phyloP scores from a whole-genome alignment of 108 stramenopile species.

The Skeletonema grethae region DNA sequence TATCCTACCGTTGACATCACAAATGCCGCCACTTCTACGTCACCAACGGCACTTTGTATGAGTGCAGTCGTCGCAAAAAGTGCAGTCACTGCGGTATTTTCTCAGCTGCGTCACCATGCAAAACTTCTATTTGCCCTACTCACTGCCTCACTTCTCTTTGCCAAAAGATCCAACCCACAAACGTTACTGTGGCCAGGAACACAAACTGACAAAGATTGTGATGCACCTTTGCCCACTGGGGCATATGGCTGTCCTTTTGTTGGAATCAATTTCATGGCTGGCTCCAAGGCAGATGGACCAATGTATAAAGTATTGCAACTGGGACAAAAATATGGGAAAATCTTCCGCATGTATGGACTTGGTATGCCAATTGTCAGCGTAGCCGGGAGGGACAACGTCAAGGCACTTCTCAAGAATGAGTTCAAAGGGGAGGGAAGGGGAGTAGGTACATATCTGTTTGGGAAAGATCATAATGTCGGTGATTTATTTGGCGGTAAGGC shows the following conservation, averaged over 20 bases:
- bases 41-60: background rate
- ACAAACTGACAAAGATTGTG: constrained; percentile 7
- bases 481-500: constrained; percentile 14
- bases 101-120: constrained; percentile 1
- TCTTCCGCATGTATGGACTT: constrained; percentile 5
- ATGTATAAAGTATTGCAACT: background rate
- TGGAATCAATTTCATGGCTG: background rate
- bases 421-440: constrained; percentile 2
- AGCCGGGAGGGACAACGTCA: constrained; percentile 22
- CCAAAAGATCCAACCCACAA: constrained; percentile 10
- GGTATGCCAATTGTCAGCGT: constrained; percentile 20
- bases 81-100: background rate
- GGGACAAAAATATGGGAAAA: constrained; percentile 19
- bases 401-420: constrained; percentile 23
- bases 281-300: constrained; percentile 19
- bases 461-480: background rate
- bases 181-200: constrained; percentile 24
- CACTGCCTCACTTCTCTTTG: background rate
- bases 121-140: background rate
- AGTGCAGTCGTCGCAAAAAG: background rate
- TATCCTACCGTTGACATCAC: background rate
- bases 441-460: constrained; percentile 12
- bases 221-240: constrained; percentile 14
- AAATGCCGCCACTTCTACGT: background rate
- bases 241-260: constrained; percentile 10